These are phyloP conservation scores for Erodium moschatum DNA, from an alignment of 441 rosid species.

Conservation along the genomic window DNA sequence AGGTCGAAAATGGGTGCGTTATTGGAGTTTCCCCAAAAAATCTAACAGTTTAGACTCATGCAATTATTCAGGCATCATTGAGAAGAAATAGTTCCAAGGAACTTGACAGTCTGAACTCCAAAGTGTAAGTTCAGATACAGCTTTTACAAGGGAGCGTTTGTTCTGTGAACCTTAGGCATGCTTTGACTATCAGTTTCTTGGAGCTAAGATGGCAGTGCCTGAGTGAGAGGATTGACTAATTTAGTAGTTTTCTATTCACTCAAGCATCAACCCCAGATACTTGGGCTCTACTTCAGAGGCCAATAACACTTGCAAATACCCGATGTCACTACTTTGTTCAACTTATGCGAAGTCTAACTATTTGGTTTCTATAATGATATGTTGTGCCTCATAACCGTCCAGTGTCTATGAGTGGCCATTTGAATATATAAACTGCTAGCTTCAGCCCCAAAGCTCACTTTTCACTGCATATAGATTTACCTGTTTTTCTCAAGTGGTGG, in stretches of 20 bases:
- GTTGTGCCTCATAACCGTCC: neutral
- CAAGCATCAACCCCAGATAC: neutral
- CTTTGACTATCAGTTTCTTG: neutral
- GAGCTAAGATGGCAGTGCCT: neutral
- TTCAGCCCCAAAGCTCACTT: conserved; percentile 3
- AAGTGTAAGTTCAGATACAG: too few species aligned
- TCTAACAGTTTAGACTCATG: too few species aligned
- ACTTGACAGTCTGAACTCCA: too few species aligned
- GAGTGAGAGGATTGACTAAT: neutral
- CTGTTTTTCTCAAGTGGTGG: too few species aligned
- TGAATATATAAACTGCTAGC: neutral
- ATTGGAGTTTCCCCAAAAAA: too few species aligned
- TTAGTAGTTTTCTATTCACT: neutral
- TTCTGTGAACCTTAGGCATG: neutral
- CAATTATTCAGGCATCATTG: too few species aligned
- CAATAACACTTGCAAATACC: neutral
- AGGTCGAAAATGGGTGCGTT: too few species aligned
- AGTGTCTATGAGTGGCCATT: neutral
- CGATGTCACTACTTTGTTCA: neutral
- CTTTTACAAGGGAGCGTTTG: too few species aligned
- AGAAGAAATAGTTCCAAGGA: too few species aligned
- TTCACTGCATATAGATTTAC: neutral
- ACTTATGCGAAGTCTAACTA: neutral
- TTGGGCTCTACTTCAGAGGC: neutral
- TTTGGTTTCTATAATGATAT: neutral